phyloP scores from a whole-genome alignment of 331 rosid genomes.

The Rhamnella rubrinervis region DNA sequence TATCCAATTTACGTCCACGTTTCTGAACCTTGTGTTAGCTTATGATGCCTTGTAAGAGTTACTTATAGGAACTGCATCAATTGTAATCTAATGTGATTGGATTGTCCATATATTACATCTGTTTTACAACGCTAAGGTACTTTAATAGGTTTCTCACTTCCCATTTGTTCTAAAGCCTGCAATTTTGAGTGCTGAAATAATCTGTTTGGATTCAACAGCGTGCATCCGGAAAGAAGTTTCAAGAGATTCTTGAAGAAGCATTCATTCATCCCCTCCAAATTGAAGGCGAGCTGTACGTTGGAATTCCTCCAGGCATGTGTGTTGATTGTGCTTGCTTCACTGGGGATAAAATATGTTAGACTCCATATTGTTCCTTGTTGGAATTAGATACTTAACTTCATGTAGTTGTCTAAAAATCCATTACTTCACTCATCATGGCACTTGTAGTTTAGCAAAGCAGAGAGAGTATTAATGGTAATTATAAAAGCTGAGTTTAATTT shows the following conservation, averaged over 20 bases:
- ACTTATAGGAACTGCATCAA: no score
- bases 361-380: not conserved
- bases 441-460: not conserved
- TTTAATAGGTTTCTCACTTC: not conserved
- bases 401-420: not conserved
- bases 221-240: constrained; percentile 77
- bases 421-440: not conserved
- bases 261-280: constrained; percentile 67
- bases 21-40: no score
- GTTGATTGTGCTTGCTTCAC: constrained; percentile 16
- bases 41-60: no score
- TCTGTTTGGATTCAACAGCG: constrained; percentile 55
- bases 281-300: constrained; percentile 82
- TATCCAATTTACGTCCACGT: no score
- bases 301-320: constrained; percentile 84
- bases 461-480: not conserved
- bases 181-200: not conserved
- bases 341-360: not conserved
- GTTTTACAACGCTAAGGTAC: no score
- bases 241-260: constrained; percentile 86
- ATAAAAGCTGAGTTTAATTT: not conserved
- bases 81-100: no score
- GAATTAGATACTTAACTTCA: not conserved
- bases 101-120: no score
- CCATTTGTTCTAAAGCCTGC: not conserved